phyloP scores from a whole-genome alignment of 768 basidiomycete species.

The Termitomyces sp. region DNA sequence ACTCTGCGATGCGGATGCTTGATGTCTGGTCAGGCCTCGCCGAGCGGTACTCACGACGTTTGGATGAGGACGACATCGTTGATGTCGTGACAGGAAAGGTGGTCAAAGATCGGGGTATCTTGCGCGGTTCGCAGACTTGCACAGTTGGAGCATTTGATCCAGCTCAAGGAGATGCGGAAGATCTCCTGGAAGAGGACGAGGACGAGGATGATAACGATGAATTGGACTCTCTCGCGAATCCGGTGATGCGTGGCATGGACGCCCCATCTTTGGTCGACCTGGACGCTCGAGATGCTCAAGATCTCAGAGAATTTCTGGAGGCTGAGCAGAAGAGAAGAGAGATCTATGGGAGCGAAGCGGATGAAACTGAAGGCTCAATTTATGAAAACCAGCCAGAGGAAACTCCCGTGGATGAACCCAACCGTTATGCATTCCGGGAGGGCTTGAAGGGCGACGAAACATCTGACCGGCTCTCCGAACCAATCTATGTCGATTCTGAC shows the following conservation, averaged over 20 bases:
- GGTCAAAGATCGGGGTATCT: slow-evolving; percentile 65
- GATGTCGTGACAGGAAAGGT: slow-evolving; percentile 58
- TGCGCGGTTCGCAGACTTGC: slow-evolving; percentile 38
- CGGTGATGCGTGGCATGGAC: slow-evolving; percentile 21
- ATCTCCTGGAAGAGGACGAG: slow-evolving; percentile 35
- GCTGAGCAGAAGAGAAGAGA: slow-evolving; percentile 52
- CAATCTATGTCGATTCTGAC: slow-evolving; percentile 11
- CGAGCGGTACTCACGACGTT: slow-evolving; percentile 55
- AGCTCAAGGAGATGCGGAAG: slow-evolving; percentile 23
- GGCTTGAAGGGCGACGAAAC: neutral
- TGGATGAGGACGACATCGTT: slow-evolving; percentile 79
- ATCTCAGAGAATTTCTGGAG: slow-evolving; percentile 61
- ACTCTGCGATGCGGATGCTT: slow-evolving; percentile 49
- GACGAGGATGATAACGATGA: slow-evolving; percentile 57
- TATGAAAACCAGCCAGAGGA: slow-evolving; percentile 12
- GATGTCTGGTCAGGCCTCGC: slow-evolving; percentile 65
- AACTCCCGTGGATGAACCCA: neutral
- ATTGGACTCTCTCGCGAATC: slow-evolving; percentile 43
- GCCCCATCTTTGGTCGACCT: slow-evolving; percentile 38
- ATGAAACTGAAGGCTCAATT: slow-evolving; percentile 26
- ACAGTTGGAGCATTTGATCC: slow-evolving; percentile 47
- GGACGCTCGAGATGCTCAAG: slow-evolving; percentile 51
- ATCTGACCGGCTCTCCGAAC: neutral
- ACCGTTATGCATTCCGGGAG: neutral
- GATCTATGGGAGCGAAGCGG: slow-evolving; percentile 39